Evolutionary conservation across 495 filamentous ascomycete genomes (phyloP).

Genomic region (Daldinia caldariorum): DNA sequence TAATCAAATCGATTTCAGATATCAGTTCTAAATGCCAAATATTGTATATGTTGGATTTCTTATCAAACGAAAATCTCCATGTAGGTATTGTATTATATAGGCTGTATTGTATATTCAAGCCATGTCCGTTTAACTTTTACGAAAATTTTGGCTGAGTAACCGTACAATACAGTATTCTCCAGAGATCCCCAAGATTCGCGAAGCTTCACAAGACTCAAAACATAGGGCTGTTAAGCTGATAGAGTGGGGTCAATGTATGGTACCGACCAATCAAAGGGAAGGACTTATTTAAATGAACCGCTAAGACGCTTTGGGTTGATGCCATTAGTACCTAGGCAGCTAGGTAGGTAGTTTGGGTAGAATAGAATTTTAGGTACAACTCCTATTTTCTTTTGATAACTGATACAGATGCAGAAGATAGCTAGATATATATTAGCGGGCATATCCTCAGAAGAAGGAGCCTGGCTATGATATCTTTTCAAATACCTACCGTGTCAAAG

Average conservation of each 20-base stretch:
- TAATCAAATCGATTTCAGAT: slow-evolving; percentile 3
- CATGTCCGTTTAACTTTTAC: neutral
- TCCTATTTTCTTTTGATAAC: neutral
- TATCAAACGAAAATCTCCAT: neutral
- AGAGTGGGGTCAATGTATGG: slow-evolving; percentile 13
- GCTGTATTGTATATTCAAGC: neutral
- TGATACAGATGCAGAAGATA: neutral
- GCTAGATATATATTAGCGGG: neutral
- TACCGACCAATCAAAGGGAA: slow-evolving; percentile 22
- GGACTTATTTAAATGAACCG: slow-evolving; percentile 4
- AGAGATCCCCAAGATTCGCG: slow-evolving; percentile 48
- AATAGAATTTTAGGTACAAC: slow-evolving; percentile 3
- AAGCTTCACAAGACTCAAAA: slow-evolving; percentile 43
- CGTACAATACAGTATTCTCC: slow-evolving; percentile 20
- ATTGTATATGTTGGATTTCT: neutral
- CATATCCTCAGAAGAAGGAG: neutral
- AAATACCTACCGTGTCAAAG: neutral
- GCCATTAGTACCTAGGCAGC: too few relatives aligned
- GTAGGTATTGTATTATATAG: slow-evolving; percentile 7
- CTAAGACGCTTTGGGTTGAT: neutral
- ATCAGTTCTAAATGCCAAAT: neutral
- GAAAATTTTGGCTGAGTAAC: slow-evolving; percentile 22
- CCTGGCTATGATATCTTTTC: neutral
- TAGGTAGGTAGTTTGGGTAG: neutral
- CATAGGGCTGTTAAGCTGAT: slow-evolving; percentile 37